phyloP scores from a whole-genome alignment of 2,329 filamentous ascomycete genomes.

The Graphilbum sp. region DNA sequence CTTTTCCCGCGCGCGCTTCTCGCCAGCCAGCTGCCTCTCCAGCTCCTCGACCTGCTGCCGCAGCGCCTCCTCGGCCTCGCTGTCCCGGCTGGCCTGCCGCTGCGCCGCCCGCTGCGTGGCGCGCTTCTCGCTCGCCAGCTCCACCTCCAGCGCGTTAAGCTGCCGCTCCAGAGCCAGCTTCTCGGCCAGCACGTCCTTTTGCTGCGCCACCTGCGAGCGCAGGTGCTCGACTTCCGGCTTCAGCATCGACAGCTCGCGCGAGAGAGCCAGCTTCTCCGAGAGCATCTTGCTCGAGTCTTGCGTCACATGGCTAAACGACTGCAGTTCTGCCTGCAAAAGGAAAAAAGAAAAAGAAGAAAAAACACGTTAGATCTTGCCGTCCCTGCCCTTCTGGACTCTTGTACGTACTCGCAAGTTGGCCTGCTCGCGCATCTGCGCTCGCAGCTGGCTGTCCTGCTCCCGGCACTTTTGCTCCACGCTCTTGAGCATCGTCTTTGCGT shows the following conservation, averaged over 20 bases:
- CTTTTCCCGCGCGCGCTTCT: slow-evolving; percentile 16
- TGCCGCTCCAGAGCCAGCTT: slow-evolving; percentile 69
- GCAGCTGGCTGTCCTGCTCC: slow-evolving; percentile 29
- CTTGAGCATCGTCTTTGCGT: slow-evolving; percentile 25
- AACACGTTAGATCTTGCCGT: too few relatives aligned
- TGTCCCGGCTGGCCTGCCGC: slow-evolving; percentile 19
- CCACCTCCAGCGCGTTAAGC: slow-evolving; percentile 58
- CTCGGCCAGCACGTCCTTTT: slow-evolving; percentile 57
- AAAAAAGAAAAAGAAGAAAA: too few relatives aligned
- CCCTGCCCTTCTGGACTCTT: too few relatives aligned
- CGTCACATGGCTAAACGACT: slow-evolving; percentile 48
- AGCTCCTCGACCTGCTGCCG: slow-evolving; percentile 16
- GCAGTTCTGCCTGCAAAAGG: slow-evolving; percentile 46
- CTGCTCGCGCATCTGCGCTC: slow-evolving; percentile 31
- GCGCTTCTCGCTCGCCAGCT: slow-evolving; percentile 70
- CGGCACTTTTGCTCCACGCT: slow-evolving; percentile 23
- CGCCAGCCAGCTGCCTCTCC: slow-evolving; percentile 24
- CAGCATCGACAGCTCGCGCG: slow-evolving; percentile 32
- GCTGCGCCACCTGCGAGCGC: slow-evolving; percentile 34
- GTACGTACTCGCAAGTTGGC: slow-evolving; percentile 27
- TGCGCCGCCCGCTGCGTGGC: slow-evolving; percentile 39
- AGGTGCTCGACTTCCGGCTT: slow-evolving; percentile 41
- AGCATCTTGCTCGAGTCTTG: slow-evolving; percentile 56
- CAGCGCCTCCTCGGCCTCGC: slow-evolving; percentile 13
- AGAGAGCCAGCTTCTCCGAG: slow-evolving; percentile 36